Conservation (phyloP, 306 rosid species). For the Fragaria nilgerrensis region DNA sequence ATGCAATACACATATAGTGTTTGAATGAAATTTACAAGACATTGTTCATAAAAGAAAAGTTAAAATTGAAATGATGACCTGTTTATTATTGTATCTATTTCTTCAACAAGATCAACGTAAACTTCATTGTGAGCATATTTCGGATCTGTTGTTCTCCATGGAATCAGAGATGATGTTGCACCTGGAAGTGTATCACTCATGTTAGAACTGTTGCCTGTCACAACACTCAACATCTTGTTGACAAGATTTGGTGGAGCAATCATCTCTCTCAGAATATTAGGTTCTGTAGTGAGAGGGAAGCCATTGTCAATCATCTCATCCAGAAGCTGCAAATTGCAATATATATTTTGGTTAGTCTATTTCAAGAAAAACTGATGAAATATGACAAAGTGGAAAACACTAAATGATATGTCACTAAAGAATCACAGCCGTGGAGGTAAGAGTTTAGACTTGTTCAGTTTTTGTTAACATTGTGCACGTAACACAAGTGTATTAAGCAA, state of each 20-base stretch:
- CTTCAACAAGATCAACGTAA: slow-evolving; percentile 88
- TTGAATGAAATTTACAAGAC: neutral
- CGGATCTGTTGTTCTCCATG: slow-evolving; percentile 73
- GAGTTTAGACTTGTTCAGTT: neutral
- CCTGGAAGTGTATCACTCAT: slow-evolving; percentile 86
- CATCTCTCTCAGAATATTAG: slow-evolving; percentile 84
- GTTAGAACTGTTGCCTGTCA: slow-evolving; percentile 89
- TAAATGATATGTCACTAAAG: no score
- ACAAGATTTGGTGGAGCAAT: slow-evolving; percentile 93
- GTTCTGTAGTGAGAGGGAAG: slow-evolving; percentile 95
- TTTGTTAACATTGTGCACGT: neutral
- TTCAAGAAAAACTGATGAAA: neutral
- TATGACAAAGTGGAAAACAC: neutral
- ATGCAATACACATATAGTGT: neutral
- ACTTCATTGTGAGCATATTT: slow-evolving; percentile 83
- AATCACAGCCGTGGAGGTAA: neutral
- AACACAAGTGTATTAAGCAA: neutral
- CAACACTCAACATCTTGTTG: slow-evolving; percentile 85
- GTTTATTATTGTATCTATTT: slow-evolving; percentile 82
- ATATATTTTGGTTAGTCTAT: slow-evolving; percentile 14
- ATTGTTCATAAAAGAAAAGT: neutral
- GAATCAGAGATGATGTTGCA: slow-evolving; percentile 72
- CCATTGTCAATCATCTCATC: slow-evolving; percentile 99
- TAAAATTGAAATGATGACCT: slow-evolving; percentile 32
- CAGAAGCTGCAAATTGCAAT: slow-evolving; percentile 59